A percentile compares a stretch with the other conserved stretches of the same genome.
Conservation (phyloP, 306 rosid genomes). For the Astragalus glycyphyllos region DNA sequence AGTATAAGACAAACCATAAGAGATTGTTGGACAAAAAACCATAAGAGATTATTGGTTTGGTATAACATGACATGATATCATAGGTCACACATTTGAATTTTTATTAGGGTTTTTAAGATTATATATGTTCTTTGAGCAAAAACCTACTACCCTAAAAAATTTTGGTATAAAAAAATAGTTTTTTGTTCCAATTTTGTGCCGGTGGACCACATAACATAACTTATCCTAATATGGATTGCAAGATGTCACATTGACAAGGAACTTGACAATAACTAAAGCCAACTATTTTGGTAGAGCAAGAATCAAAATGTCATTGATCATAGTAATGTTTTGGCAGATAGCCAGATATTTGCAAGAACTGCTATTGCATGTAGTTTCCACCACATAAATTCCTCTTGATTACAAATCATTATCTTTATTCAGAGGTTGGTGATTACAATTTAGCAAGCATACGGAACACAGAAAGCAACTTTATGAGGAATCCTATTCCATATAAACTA, state of each 20-base stretch:
- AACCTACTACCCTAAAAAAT: no score
- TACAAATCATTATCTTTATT: background rate
- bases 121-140: no score
- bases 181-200: no score
- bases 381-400: constrained; percentile 12
- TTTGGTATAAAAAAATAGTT: no score
- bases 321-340: constrained; percentile 30
- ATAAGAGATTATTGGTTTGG: no score
- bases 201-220: background rate
- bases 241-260: background rate
- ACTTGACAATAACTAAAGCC: background rate
- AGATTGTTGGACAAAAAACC: no score
- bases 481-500: constrained; percentile 23
- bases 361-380: constrained; percentile 1
- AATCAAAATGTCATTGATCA: constrained; percentile 29
- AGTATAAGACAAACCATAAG: no score
- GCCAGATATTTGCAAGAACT: background rate
- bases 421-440: constrained; percentile 7
- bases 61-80: no score
- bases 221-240: background rate
- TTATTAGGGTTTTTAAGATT: no score
- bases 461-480: background rate
- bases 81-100: no score
- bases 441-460: constrained; percentile 23
- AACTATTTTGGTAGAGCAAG: constrained; percentile 26